phyloP scores from a whole-genome alignment of 176 grass and related monocot genomes.

The Oryza glaberrima region DNA sequence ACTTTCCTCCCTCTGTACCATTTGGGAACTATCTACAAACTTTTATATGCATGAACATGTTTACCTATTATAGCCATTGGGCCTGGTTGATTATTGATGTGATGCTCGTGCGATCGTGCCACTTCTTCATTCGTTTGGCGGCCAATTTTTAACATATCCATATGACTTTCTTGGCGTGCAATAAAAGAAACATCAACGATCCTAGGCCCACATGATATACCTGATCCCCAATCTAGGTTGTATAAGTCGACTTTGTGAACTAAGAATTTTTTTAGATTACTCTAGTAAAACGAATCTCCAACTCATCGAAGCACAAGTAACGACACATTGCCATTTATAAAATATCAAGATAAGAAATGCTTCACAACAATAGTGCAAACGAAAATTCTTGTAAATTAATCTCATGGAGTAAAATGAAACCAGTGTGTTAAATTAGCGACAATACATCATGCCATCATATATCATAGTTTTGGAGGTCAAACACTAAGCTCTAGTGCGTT shows the following conservation, averaged over 20 bases:
- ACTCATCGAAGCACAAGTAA: background rate
- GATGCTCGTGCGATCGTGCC: conserved; percentile 3
- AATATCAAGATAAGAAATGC: background rate
- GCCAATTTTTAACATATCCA: background rate
- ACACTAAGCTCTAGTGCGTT: background rate
- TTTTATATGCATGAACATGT: background rate
- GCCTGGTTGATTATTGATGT: background rate
- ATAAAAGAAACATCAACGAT: background rate
- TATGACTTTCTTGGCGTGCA: conserved; percentile 15
- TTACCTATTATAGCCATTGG: background rate
- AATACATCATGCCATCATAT: background rate
- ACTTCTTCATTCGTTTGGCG: background rate
- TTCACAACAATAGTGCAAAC: background rate
- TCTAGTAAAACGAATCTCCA: background rate
- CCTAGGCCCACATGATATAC: background rate
- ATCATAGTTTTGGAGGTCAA: background rate
- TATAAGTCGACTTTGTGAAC: background rate
- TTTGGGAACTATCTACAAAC: background rate
- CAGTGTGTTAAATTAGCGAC: background rate
- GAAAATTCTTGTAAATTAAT: background rate
- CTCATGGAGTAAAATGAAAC: background rate
- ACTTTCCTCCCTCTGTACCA: background rate
- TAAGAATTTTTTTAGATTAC: background rate
- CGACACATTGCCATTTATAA: background rate
- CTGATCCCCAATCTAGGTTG: background rate